Conservation (phyloP, 2,329 filamentous ascomycete species). For the Trichoderma hamatum region DNA sequence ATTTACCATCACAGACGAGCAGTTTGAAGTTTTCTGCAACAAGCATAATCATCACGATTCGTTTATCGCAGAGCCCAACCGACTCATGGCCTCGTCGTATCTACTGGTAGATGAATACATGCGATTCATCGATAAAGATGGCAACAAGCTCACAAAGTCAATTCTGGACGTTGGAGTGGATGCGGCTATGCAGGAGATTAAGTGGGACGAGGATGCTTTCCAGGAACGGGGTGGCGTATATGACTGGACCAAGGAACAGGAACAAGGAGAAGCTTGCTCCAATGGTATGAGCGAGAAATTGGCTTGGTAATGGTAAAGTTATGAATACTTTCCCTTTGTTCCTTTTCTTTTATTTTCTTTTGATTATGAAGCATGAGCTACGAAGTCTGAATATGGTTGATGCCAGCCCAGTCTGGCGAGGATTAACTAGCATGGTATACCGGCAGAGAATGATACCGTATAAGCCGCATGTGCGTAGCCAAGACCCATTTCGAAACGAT, state of each 20-base stretch:
- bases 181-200: constrained; percentile 47
- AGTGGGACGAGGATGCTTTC: constrained; percentile 52
- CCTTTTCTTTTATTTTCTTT: background rate
- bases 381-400: background rate
- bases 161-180: constrained; percentile 53
- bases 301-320: background rate
- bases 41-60: constrained; percentile 45
- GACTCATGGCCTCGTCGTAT: constrained; percentile 54
- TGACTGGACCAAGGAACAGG: constrained; percentile 44
- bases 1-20: constrained; percentile 51
- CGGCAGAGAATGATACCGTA: background rate
- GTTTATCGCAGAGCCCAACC: constrained; percentile 54
- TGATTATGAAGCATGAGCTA: background rate
- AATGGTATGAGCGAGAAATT: background rate
- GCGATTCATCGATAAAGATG: constrained; percentile 52
- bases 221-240: constrained; percentile 51
- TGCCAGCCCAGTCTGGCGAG: background rate
- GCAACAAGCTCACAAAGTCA: constrained; percentile 37
- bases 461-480: too few relatives aligned
- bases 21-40: constrained; percentile 51
- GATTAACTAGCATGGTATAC: background rate
- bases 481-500: background rate
- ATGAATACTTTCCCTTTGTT: background rate
- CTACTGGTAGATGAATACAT: constrained; percentile 56
- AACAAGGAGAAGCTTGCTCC: background rate